Evolutionary conservation across 2,329 filamentous ascomycete genomes (phyloP), one percentile per base, ranked within the genome.

Genomic region (Leptodontidium sp.): DNA sequence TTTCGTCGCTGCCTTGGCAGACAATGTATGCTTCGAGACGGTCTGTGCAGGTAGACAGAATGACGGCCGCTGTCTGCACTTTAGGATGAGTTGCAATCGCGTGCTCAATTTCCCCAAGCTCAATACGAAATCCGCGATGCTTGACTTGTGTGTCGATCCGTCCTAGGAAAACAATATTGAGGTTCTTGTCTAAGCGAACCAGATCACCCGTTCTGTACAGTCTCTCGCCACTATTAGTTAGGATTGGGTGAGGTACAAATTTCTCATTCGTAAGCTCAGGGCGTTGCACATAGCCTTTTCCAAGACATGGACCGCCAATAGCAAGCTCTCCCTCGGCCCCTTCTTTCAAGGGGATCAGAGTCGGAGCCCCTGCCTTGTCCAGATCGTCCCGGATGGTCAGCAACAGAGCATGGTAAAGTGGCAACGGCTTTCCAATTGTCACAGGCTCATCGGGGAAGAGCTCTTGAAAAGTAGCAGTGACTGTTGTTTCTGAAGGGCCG

Each of bases 61-160:
- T 65, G 49, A 65, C 50, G 11, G 63, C 63, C 43, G 63, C 49
- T 8, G 63, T 65, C 38, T 65, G 63, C 11, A 65, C 63, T 43
- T 17, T 57, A 15, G 63, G 26, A 57, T 65, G 63, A 14, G 49
- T 35, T 65, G 63, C n/a, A 38, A 66, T 59, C 29, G 67, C 67
- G 32, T 66, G 35, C 76, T 97, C 93, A 73, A 97, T 97, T 72
- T 97, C 94, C 71, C 91, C 91, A 47, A 98, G 88, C 81, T 98
- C 94, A 74, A 98, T 96, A 65, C 94, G 87, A 85, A 97, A 97
- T 1, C 94, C 94, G 66, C 94, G 90, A 72, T 97, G 94, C 84
- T 97, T 98, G 82, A 97, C 92, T 77, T 97, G 94, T 72, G 90
- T 86, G 75, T 97, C 94, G 24, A 88, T 88, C 66, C 94, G 86